Conservation (phyloP, 768 basidiomycete genomes). For the Collybia sordida region DNA sequence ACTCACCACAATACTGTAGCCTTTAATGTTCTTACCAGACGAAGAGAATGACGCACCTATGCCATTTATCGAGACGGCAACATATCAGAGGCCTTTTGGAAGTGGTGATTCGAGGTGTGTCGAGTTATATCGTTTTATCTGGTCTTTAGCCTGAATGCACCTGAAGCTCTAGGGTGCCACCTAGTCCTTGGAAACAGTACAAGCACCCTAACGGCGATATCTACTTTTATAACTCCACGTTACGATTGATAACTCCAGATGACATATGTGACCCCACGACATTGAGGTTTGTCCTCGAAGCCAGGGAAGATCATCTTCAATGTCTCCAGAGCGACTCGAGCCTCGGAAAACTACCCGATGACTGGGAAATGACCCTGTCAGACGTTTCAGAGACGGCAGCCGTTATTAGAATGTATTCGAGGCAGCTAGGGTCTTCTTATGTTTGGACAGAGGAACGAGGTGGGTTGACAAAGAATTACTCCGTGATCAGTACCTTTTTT, state of each 20-base stretch:
- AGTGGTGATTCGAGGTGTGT: conserved; percentile 12
- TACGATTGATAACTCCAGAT: conserved; percentile 39
- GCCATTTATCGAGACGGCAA: conserved; percentile 17
- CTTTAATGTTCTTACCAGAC: not conserved
- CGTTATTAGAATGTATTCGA: conserved; percentile 37
- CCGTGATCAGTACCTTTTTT: not conserved
- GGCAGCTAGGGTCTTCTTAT: conserved; percentile 28
- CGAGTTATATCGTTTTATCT: not conserved
- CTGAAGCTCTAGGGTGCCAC: conserved; percentile 11
- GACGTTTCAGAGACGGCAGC: conserved; percentile 34
- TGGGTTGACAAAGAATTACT: conserved; percentile 11
- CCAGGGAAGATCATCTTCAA: conserved; percentile 34
- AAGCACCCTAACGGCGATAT: conserved; percentile 45
- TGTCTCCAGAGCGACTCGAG: conserved; percentile 29
- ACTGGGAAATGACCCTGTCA: conserved; percentile 39
- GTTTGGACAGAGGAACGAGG: conserved; percentile 36
- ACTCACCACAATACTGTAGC: conserved; percentile 9
- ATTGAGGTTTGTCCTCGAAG: conserved; percentile 31
- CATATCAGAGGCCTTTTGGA: conserved; percentile 15
- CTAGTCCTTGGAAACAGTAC: conserved; percentile 32
- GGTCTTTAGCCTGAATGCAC: not conserved
- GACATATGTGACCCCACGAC: conserved; percentile 33
- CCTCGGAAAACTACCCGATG: conserved; percentile 28
- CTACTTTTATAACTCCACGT: conserved; percentile 37
- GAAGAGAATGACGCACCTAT: conserved; percentile 10